Percentiles rank a stretch among this genome's conserved stretches.
phyloP scores from a whole-genome alignment of 371 early-diverging fungal genomes.

The Rhizopus delemar region DNA sequence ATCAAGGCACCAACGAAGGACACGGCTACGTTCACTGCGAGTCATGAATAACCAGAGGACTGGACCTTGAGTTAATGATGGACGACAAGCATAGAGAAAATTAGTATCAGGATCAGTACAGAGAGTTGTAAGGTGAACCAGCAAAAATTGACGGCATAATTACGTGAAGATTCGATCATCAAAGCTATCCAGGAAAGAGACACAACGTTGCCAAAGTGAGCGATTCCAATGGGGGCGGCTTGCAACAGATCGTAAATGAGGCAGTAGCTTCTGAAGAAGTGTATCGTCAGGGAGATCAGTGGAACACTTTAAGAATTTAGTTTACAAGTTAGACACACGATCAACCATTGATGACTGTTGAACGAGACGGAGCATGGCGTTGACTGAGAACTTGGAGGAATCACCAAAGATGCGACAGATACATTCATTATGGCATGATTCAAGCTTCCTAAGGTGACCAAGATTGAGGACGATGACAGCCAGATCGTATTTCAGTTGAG shows the following conservation, averaged over 20 bases:
- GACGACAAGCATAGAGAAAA: no score
- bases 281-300: conserved; percentile 2
- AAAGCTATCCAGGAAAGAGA: no score
- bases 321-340: background rate
- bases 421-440: conserved; percentile 5
- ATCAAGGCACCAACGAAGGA: no score
- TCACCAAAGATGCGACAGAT: conserved; percentile 2
- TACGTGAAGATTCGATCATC: no score
- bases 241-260: background rate
- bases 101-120: no score
- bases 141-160: no score
- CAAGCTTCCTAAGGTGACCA: background rate
- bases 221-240: background rate
- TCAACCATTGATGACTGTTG: conserved; percentile 8
- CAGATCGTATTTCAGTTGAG: conserved; percentile 19
- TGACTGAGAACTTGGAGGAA: background rate
- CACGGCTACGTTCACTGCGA: no score
- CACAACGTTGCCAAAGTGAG: background rate
- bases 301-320: conserved; percentile 5
- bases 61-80: no score
- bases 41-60: no score
- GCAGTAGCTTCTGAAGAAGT: conserved; percentile 2
- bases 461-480: background rate
- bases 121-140: no score
- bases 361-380: conserved; percentile 10